Percentiles rank a stretch among this genome's conserved stretches.
Evolutionary conservation across 2,329 filamentous ascomycete genomes (phyloP).

Genomic region (Sporothrix brunneoviolacea): DNA sequence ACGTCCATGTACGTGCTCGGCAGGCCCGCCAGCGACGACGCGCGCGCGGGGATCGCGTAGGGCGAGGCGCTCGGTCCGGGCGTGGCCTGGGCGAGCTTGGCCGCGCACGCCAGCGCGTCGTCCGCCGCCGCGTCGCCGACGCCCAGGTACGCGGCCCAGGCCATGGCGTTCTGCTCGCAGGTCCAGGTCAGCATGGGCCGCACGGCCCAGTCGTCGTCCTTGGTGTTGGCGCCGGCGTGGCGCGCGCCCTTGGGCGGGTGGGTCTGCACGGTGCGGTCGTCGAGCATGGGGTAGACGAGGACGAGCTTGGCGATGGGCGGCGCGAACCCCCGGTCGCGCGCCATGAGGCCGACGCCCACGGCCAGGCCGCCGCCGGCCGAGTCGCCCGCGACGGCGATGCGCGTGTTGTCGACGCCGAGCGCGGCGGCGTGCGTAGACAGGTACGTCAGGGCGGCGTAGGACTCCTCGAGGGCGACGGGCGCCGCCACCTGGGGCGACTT

Average conservation of each 20-base stretch:
- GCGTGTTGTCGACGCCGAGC: constrained; percentile 20
- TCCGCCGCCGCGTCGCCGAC: constrained; percentile 6
- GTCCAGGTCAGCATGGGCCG: constrained; percentile 21
- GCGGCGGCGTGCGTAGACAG: constrained; percentile 26
- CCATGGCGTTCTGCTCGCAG: constrained; percentile 18
- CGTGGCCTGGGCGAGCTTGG: constrained; percentile 8
- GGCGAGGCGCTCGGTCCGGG: constrained; percentile 4
- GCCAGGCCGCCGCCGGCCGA: constrained; percentile 25
- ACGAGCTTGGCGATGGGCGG: constrained; percentile 29
- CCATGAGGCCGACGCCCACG: constrained; percentile 33
- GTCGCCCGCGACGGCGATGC: constrained; percentile 22
- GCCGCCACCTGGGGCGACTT: constrained; percentile 43
- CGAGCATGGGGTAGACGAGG: constrained; percentile 33
- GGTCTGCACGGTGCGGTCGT: constrained; percentile 24
- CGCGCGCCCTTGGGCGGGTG: constrained; percentile 20
- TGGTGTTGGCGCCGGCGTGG: constrained; percentile 9
- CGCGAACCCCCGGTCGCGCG: constrained; percentile 24
- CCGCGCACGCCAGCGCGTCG: constrained; percentile 1
- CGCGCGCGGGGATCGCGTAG: constrained; percentile 23
- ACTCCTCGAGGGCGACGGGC: constrained; percentile 38
- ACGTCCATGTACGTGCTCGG: constrained; percentile 34
- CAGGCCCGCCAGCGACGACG: constrained; percentile 22
- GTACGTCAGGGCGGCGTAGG: constrained; percentile 23
- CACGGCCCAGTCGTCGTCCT: constrained; percentile 16
- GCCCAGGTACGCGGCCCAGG: constrained; percentile 24